Evolutionary conservation across 768 basidiomycete species (phyloP), one percentile per base, ranked within the genome.

Genomic region (Suillus spraguei): DNA sequence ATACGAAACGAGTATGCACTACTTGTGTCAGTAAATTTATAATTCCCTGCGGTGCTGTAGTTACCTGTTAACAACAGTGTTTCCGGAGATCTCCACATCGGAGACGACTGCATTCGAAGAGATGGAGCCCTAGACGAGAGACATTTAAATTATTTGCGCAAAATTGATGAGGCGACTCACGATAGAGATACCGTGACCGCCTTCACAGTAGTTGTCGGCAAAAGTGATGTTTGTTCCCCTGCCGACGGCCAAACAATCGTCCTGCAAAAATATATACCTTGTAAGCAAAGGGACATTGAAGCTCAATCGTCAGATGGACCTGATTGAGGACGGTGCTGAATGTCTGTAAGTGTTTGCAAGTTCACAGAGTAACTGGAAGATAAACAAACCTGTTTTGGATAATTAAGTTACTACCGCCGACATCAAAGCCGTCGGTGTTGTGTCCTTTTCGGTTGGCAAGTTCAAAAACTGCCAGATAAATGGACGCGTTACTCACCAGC

Each of bases 161-260:
- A 22, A 32, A 47, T 38, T 54, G 28, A 33, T n/a, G 14, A 14
- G 38, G 47, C 33, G 3, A 64, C 63, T 47, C 59, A 77, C 79
- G 33, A 90, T 79, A 5, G 86, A 87, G 64, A 88, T 84, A 35
- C 89, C 88, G 56, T 91, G 89, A 4, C 89, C 88, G 33, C 80
- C 79, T 3, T 75, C 72, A 73, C 89, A 90, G 28, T 71, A 71
- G 70, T 88, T 87, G 32, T 82, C 70, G 60, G 75, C 74, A 75
- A 89, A 79, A 32, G 75, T 44, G 52, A 85, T 83, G 65, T 82
- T 82, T 7, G 74, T 63, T 17, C 81, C 81, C 24, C 60, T 62
- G 67, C 80, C 80, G 67, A 84, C 78, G 22, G 89, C 86, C 32
- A 90, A 74, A 69, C 87, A 90, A 67, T 90, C 88, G 63, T 90